A percentile compares a stretch with the other conserved stretches of the same genome.
These are phyloP conservation scores for Leptographium galeiforme DNA, from an alignment of 2,329 filamentous ascomycete species.

Conservation along the genomic window DNA sequence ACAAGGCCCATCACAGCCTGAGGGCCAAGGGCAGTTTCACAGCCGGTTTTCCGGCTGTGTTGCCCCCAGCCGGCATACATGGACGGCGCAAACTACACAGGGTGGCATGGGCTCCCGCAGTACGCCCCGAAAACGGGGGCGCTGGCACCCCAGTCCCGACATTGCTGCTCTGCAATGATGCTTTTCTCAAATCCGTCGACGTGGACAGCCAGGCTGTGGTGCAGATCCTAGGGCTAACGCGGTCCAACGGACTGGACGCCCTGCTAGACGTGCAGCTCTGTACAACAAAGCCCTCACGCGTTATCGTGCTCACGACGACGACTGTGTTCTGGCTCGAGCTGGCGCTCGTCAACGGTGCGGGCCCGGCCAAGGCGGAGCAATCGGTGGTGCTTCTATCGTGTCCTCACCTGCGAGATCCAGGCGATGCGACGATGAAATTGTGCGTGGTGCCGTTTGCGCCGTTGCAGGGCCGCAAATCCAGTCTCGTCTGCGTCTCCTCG, in stretches of 20 bases:
- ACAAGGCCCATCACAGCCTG: constrained; percentile 18
- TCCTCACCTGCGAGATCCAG: constrained; percentile 27
- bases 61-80: neutral
- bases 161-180: constrained; percentile 17
- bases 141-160: neutral
- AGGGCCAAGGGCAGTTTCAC: constrained; percentile 25
- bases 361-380: neutral
- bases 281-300: constrained; percentile 29
- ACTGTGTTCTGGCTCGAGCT: constrained; percentile 36
- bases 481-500: constrained; percentile 15
- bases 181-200: constrained; percentile 16
- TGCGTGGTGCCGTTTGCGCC: constrained; percentile 12
- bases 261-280: constrained; percentile 45
- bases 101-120: constrained; percentile 4
- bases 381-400: constrained; percentile 25
- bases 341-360: neutral
- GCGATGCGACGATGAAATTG: constrained; percentile 26
- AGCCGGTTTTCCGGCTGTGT: neutral
- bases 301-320: constrained; percentile 45
- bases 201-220: constrained; percentile 4
- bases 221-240: constrained; percentile 8
- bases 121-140: too few species aligned
- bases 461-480: neutral
- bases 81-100: constrained; percentile 8
- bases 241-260: constrained; percentile 19